Conservation (phyloP, 148 eudicot species). For the Rhododendron ferrugineum region DNA sequence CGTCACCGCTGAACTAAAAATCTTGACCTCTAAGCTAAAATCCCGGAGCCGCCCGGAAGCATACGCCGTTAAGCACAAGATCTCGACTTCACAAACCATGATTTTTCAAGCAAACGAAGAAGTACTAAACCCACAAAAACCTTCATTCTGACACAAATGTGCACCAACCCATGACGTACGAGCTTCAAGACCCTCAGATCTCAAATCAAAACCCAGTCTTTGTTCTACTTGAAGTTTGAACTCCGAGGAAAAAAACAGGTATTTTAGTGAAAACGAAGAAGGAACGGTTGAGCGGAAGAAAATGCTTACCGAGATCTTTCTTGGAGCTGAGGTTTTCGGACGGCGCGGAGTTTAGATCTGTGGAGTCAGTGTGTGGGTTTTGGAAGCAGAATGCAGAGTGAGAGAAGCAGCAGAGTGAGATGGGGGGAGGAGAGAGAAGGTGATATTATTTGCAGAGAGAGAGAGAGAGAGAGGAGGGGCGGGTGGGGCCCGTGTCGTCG, state of each 20-base stretch:
- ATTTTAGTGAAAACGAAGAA: background rate
- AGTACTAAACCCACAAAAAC: background rate
- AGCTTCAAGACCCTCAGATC: conserved; percentile 20
- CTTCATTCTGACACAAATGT: conserved; percentile 6
- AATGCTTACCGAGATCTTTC: conserved; percentile 21
- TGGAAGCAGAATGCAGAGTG: background rate
- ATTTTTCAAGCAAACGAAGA: background rate
- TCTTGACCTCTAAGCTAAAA: background rate
- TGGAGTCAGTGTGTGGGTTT: background rate
- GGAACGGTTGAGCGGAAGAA: background rate
- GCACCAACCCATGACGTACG: background rate
- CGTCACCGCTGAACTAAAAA: background rate
- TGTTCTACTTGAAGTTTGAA: background rate
- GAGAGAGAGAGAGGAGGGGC: background rate
- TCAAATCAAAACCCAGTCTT: conserved; percentile 6
- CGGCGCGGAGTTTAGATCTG: conserved; percentile 7
- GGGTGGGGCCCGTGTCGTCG: background rate
- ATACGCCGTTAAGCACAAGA: background rate
- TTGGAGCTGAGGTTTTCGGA: background rate
- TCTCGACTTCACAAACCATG: background rate
- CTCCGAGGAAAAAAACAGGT: background rate
- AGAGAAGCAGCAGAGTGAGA: background rate
- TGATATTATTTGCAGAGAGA: background rate
- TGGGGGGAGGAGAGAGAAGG: background rate
- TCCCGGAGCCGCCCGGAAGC: background rate